Evolutionary conservation across 495 filamentous ascomycete genomes (phyloP).

Genomic region (Achaetomiella virescens): DNA sequence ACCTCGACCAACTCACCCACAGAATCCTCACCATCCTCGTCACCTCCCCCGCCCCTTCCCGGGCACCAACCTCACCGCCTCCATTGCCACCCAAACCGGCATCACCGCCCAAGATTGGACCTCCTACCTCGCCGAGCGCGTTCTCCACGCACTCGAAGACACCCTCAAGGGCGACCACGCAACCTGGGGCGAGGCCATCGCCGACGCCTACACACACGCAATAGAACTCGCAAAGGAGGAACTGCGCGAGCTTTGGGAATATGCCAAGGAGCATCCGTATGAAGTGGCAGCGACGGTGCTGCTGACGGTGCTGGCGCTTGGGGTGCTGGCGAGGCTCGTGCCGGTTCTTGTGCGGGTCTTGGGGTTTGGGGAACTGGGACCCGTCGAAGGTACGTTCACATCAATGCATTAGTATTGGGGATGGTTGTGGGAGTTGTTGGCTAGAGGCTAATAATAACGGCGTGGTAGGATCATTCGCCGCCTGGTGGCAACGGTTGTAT

Average conservation of each 20-base stretch:
- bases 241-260: slow-evolving; percentile 9
- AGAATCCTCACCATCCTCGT: neutral
- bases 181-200: slow-evolving; percentile 15
- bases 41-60: neutral
- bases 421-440: too few relatives aligned
- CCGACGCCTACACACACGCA: slow-evolving; percentile 10
- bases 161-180: slow-evolving; percentile 3
- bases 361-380: slow-evolving; percentile 46
- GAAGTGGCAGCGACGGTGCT: slow-evolving; percentile 15
- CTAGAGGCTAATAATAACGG: neutral
- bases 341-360: slow-evolving; percentile 42
- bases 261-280: slow-evolving; percentile 16
- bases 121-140: slow-evolving; percentile 12
- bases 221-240: neutral
- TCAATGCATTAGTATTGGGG: too few relatives aligned
- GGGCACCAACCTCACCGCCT: neutral
- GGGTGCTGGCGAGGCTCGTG: slow-evolving; percentile 39
- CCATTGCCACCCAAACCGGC: neutral
- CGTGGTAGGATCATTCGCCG: slow-evolving; percentile 9
- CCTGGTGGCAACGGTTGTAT: slow-evolving; percentile 17
- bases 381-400: slow-evolving; percentile 21
- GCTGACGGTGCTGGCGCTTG: slow-evolving; percentile 42
- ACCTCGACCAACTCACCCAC: neutral
- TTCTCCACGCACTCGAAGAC: slow-evolving; percentile 9
- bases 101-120: slow-evolving; percentile 3